Conservation (phyloP, 768 basidiomycete species). For the Mrakia blollopis region DNA sequence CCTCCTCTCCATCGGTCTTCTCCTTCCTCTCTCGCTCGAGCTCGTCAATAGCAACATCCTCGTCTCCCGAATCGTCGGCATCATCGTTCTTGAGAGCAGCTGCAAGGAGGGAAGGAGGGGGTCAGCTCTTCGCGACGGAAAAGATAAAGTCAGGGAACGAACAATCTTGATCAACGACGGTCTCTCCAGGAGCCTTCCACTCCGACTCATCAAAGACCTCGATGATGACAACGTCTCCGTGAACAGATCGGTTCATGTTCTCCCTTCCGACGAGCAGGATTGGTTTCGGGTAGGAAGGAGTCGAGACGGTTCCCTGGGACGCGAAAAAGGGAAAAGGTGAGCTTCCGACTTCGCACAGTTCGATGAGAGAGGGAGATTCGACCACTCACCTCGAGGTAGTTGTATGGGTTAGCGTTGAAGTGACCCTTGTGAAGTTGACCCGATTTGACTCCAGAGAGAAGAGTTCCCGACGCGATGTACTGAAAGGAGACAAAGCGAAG, state of each 20-base stretch:
- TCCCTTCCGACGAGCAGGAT: slow-evolving; percentile 80
- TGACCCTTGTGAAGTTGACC: slow-evolving; percentile 84
- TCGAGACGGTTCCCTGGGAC: slow-evolving; percentile 69
- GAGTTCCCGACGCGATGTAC: slow-evolving; percentile 69
- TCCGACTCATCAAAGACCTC: slow-evolving; percentile 79
- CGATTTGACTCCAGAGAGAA: slow-evolving; percentile 77
- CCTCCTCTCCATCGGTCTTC: slow-evolving; percentile 41
- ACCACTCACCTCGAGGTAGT: slow-evolving; percentile 75
- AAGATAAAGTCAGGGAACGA: slow-evolving; percentile 37
- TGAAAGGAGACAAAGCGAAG: slow-evolving; percentile 41
- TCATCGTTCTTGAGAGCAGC: slow-evolving; percentile 82
- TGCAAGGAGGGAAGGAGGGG: slow-evolving; percentile 39
- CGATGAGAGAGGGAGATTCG: neutral
- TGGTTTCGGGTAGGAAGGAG: slow-evolving; percentile 66
- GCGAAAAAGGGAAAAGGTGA: neutral
- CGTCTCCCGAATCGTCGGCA: slow-evolving; percentile 47
- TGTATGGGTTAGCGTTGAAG: slow-evolving; percentile 92
- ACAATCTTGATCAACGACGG: slow-evolving; percentile 93
- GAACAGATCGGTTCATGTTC: slow-evolving; percentile 91
- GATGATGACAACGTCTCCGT: slow-evolving; percentile 88
- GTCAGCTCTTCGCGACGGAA: neutral
- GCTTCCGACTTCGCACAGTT: neutral
- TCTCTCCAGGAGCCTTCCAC: slow-evolving; percentile 88
- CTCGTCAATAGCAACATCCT: slow-evolving; percentile 57
- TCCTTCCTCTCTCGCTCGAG: slow-evolving; percentile 51